Evolutionary conservation across 345 rosid species (phyloP).

Genomic region (Anastatica hierochuntica): DNA sequence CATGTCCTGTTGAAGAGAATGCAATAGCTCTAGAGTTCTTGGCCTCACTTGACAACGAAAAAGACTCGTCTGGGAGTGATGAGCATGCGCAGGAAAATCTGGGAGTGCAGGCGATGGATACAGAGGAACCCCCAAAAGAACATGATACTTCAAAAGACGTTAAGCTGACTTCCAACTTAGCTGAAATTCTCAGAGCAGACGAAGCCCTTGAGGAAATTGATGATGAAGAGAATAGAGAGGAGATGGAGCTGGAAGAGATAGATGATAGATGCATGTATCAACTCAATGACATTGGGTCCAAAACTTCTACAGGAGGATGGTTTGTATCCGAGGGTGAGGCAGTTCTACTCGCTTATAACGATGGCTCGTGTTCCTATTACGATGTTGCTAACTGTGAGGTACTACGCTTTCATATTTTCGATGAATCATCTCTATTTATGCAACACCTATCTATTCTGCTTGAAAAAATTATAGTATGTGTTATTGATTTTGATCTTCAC

Average conservation of each 20-base stretch:
- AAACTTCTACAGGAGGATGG: slow-evolving; percentile 84
- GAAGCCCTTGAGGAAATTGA: slow-evolving; percentile 79
- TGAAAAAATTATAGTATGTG: not conserved
- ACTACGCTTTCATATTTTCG: not conserved
- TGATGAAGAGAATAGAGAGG: slow-evolving; percentile 53
- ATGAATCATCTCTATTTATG: not conserved
- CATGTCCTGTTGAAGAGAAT: slow-evolving; percentile 39
- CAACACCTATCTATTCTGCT: not conserved
- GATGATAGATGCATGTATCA: slow-evolving; percentile 44
- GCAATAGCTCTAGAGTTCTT: slow-evolving; percentile 47
- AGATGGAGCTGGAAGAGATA: slow-evolving; percentile 37
- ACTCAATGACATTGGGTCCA: slow-evolving; percentile 57
- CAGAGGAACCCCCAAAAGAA: slow-evolving; percentile 31
- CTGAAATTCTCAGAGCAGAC: slow-evolving; percentile 50
- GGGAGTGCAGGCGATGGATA: slow-evolving; percentile 56
- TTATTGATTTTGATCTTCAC: too few species aligned
- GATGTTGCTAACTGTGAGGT: slow-evolving; percentile 91
- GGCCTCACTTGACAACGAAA: slow-evolving; percentile 46
- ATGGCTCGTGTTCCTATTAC: slow-evolving; percentile 84
- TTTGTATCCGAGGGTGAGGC: slow-evolving; percentile 98
- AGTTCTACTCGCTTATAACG: slow-evolving; percentile 76
- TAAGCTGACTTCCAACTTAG: slow-evolving; percentile 27
- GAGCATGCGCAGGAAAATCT: slow-evolving; percentile 22
- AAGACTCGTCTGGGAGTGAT: slow-evolving; percentile 15
- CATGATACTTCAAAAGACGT: slow-evolving; percentile 26